Base-by-base conservation (phyloP, 2,329 filamentous ascomycete species). In the Paraphaeosphaeria minitans region DNA sequence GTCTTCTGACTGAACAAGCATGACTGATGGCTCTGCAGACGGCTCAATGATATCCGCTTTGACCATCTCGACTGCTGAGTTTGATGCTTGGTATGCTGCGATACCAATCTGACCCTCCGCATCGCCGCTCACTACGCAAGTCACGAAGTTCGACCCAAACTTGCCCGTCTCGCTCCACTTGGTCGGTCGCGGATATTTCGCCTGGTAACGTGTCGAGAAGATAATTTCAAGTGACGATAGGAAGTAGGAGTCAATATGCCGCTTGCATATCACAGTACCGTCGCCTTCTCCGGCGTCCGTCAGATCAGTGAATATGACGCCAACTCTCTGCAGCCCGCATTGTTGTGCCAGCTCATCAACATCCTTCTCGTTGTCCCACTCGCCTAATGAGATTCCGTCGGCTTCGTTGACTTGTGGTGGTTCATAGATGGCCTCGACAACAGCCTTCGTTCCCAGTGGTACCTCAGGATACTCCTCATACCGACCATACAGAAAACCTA, bases 351-450 rank as follows among this genome's bases (percentile, higher is more conserved):
- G 82, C 55, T 90, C 85, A 59, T 96, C 90, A 31, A 98, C 83
- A 8, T 92, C 89, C 58, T 88, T 84, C 78, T 97, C 92, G 59
- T 93, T 92, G 33, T 90, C 87, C 92, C 94, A 98, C 0, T 92
- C 84, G 52, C 88, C 87, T 57, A 97, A 80, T 0, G 93, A 93
- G 48, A 98, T 86, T 1, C 95, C 95, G 71, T 99, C 95, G 14
- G 89, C 73, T 77, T 99, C 95, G 67, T 93, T 89, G 37, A 94
- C 81, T 74, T 99, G 95, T 2, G 95, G 95, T 4, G 93, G 92
- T 74, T 99, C 95, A 70, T 97, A 99, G 64, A 99, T 97, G 42
- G 93, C 94, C 79, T 99, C 93, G 0, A 99, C 93, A 1, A 99
- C 87, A 16, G 94, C 94, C 78, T 99, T 99, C 57, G 96, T 87